Evolutionary conservation across 768 basidiomycete species (phyloP).

Genomic region (Roridomyces roridus): DNA sequence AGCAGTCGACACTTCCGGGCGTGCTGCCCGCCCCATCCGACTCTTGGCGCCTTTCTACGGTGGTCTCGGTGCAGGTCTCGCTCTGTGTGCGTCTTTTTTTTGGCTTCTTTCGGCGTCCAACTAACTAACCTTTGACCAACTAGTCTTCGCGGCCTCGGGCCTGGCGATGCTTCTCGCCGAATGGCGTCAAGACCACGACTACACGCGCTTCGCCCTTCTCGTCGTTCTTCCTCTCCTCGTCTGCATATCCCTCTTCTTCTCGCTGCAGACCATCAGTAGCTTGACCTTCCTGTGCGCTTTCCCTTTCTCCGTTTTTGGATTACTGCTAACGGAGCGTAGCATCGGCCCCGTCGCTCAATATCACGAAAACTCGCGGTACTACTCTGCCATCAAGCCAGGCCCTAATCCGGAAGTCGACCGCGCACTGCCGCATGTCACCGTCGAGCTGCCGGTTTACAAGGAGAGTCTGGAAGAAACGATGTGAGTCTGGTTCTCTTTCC

Average conservation of each 20-base stretch:
- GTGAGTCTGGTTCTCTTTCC: conserved; percentile 47
- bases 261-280: conserved; percentile 70
- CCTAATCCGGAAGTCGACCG: conserved; percentile 68
- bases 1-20: conserved; percentile 33
- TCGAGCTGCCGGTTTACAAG: conserved; percentile 91
- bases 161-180: conserved; percentile 65
- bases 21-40: conserved; percentile 52
- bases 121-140: conserved; percentile 30
- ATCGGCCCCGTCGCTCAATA: conserved; percentile 87
- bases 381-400: conserved; percentile 70
- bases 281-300: conserved; percentile 65
- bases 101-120: background rate
- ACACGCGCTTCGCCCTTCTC: conserved; percentile 68
- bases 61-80: conserved; percentile 70
- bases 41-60: conserved; percentile 77
- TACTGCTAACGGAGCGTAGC: conserved; percentile 36
- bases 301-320: background rate
- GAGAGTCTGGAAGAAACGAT: conserved; percentile 84
- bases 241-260: conserved; percentile 81
- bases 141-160: conserved; percentile 77
- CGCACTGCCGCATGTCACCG: conserved; percentile 73
- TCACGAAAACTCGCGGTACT: conserved; percentile 85
- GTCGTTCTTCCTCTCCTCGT: conserved; percentile 73
- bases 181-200: conserved; percentile 68
- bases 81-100: conserved; percentile 57